Base-by-base conservation (phyloP, 2,329 filamentous ascomycete species). In the Aspergillus tubingensis region DNA sequence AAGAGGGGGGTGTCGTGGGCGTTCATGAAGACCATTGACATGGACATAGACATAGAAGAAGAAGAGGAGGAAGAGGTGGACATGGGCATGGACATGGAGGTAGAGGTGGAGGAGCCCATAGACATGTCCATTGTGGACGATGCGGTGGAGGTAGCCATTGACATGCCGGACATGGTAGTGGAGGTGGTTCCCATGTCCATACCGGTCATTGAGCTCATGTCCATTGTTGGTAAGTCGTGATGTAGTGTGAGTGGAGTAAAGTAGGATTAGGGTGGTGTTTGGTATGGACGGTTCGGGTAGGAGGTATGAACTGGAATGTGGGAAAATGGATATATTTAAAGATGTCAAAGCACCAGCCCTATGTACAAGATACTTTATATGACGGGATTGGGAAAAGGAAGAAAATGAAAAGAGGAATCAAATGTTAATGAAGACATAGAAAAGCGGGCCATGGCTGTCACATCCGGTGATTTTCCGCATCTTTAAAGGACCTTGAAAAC, bases 1-100 rank as follows among this genome's bases (percentile, higher is more conserved):
- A 83, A 91, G 49, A 92, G 82, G 3, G 88, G 81, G 1, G 88
- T 91, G 58, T 73, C 76, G 50, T 85, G 85, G 59, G 80, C 78
- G 64, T 83, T 86, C 67, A 88, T 88, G 64, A 80, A 80, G 51
- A 75, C 67, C 76, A 78, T 77, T 30, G 67, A 43, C 77, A 78
- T 77, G 23, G 61, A 53, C 48, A 58, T 50, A n/a, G 57, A 30
- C 30, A 44, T 58, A 3, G 54, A 59, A 17, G 57, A 53, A 21
- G 63, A 65, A 7, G 57, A 59, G 10, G 61, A 63, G 19, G 65
- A 62, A 15, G 55, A 64, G 15, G 25, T 50, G 23, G 44, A 48
- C 13, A 25, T 27, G 21, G 44, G 15, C 44, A 49, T 49, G 2
- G 44, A 30, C 13, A 25, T 27, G 1, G 44, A 49, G 17, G 62